Conservation (phyloP, 495 filamentous ascomycete genomes). For the Daldinia bambusicola region DNA sequence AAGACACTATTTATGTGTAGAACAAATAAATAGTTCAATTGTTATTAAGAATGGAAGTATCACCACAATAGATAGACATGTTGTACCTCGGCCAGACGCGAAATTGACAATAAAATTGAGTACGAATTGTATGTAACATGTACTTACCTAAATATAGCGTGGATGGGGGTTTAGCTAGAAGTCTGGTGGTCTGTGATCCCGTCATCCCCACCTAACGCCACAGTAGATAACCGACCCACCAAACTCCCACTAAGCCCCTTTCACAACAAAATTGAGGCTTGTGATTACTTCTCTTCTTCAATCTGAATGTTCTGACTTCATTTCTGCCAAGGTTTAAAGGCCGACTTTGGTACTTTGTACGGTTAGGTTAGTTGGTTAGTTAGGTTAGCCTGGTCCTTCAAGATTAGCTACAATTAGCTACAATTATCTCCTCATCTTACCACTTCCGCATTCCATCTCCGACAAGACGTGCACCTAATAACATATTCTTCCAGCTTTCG, state of each 20-base stretch:
- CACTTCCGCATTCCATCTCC: conserved; percentile 39
- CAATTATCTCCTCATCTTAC: conserved; percentile 22
- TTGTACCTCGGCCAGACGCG: neutral
- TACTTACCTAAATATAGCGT: conserved; percentile 37
- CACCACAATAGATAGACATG: neutral
- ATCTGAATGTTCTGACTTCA: conserved; percentile 32
- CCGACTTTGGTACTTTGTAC: neutral
- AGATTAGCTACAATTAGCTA: conserved; percentile 29
- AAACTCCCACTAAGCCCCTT: conserved; percentile 24
- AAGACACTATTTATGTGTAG: neutral
- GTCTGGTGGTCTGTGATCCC: conserved; percentile 25
- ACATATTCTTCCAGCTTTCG: neutral
- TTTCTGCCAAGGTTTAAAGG: conserved; percentile 19
- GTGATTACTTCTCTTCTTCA: conserved; percentile 27
- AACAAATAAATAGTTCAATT: neutral
- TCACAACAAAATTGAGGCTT: conserved; percentile 33
- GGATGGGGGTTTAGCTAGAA: conserved; percentile 5
- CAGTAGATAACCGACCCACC: conserved; percentile 23
- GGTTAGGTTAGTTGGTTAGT: neutral
- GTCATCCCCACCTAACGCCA: conserved; percentile 24
- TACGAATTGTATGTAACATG: neutral
- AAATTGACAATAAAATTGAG: conserved; percentile 7
- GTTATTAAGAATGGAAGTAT: neutral
- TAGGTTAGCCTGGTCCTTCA: conserved; percentile 16
- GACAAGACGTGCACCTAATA: conserved; percentile 5